Evolutionary conservation across 495 filamentous ascomycete genomes (phyloP).

Genomic region (Penicillium cinerascens): DNA sequence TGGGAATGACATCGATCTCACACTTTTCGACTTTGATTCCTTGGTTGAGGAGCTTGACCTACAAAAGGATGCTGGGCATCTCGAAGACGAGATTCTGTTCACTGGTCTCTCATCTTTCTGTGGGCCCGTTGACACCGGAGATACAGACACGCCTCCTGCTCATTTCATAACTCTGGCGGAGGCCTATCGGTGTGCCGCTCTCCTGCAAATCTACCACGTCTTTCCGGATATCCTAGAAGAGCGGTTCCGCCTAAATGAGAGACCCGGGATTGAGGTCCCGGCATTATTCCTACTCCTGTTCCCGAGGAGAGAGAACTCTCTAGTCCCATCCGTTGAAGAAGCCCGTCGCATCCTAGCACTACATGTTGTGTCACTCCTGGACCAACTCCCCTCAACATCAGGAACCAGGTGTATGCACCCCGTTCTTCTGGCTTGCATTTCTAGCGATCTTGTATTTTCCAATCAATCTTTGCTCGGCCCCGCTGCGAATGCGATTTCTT

Average conservation of each 20-base stretch:
- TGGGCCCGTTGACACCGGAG: slow-evolving; percentile 22
- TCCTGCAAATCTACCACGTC: slow-evolving; percentile 27
- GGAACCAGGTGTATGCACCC: slow-evolving; percentile 26
- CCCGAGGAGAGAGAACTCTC: background rate
- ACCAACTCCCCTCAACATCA: slow-evolving; percentile 21
- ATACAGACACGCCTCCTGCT: slow-evolving; percentile 23
- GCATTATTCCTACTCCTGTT: slow-evolving; percentile 20
- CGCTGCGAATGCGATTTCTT: slow-evolving; percentile 16
- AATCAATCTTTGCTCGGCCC: slow-evolving; percentile 19
- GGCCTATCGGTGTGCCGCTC: slow-evolving; percentile 22
- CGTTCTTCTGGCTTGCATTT: slow-evolving; percentile 20
- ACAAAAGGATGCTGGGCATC: slow-evolving; percentile 15
- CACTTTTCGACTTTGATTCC: slow-evolving; percentile 16
- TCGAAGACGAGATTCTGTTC: slow-evolving; percentile 23
- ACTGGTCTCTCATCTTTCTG: slow-evolving; percentile 22
- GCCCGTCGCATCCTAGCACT: slow-evolving; percentile 18
- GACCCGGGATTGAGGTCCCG: slow-evolving; percentile 6
- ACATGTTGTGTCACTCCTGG: slow-evolving; percentile 24
- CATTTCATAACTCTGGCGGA: slow-evolving; percentile 26
- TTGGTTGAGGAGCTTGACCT: slow-evolving; percentile 22
- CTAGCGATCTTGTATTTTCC: slow-evolving; percentile 26
- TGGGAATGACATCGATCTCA: slow-evolving; percentile 8
- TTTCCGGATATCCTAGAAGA: slow-evolving; percentile 23
- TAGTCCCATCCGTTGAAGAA: slow-evolving; percentile 10
- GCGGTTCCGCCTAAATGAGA: slow-evolving; percentile 9